Conservation (phyloP, 257 asterid genomes). For the Misopates orontium region DNA sequence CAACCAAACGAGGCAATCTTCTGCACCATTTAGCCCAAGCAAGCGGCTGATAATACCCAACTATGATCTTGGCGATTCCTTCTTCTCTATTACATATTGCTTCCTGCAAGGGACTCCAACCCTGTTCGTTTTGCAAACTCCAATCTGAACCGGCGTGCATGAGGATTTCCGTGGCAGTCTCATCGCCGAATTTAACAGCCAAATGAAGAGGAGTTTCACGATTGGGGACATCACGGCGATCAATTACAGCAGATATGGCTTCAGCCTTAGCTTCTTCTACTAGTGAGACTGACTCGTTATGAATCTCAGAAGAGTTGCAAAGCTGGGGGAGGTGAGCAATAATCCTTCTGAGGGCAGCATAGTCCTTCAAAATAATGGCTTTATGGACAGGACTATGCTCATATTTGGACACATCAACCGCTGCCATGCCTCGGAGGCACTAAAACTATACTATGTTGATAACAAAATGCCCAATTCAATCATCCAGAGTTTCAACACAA, state of each 20-base stretch:
- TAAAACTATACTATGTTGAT: too few species aligned
- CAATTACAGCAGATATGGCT: conserved; percentile 69
- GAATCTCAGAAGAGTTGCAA: conserved; percentile 72
- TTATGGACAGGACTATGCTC: conserved; percentile 86
- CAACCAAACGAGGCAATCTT: conserved; percentile 86
- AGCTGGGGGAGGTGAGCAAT: conserved; percentile 69
- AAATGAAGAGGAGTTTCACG: conserved; percentile 89
- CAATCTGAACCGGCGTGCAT: conserved; percentile 98
- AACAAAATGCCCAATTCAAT: conserved; percentile 30
- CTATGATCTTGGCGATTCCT: conserved; percentile 81
- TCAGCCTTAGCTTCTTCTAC: conserved; percentile 90
- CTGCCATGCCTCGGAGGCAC: conserved; percentile 54
- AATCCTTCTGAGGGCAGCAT: conserved; percentile 67
- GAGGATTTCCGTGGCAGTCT: conserved; percentile 82
- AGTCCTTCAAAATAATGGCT: conserved; percentile 79
- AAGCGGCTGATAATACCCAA: conserved; percentile 84
- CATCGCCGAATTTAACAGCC: conserved; percentile 88
- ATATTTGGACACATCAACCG: conserved; percentile 66
- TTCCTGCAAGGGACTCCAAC: conserved; percentile 98
- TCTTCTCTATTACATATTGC: conserved; percentile 90
- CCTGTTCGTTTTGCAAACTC: conserved; percentile 96
- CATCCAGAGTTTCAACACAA: conserved; percentile 28
- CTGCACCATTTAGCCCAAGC: conserved; percentile 99
- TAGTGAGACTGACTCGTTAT: conserved; percentile 60
- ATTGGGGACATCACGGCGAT: conserved; percentile 85